Base-by-base conservation (phyloP, 805 yeast genomes). In the Candida ortonii region DNA sequence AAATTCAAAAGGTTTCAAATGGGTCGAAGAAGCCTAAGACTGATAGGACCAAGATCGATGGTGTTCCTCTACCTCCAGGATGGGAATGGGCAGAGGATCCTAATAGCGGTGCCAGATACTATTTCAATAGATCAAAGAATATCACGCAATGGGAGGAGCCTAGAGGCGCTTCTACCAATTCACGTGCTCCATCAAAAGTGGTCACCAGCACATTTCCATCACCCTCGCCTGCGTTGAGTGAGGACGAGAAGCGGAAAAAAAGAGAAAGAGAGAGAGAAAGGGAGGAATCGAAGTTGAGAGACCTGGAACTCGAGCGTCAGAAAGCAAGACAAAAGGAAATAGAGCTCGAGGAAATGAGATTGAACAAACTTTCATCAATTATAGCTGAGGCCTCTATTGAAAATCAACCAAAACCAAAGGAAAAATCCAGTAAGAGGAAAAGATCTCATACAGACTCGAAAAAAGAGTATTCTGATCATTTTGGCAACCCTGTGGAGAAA, bases 111-210 rank as follows among this genome's bases (percentile, higher is more conserved):
- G 57, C 57, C 10, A 55, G 49, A 11, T 80, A 78, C 52, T 84
- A 73, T 56, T 81, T 66, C 57, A 73, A 80, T 54, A 60, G 75
- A 27, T 63, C 52, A 6, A 57, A 64, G 16, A 65, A 67, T 22
- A 46, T 61, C 15, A 70, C 81, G 1, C 69, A 69, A 31, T 81
- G 90, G 89, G 79, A 74, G 6, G 64, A 59, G 33, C 90, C 90
- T n/a, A 2, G 43, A 42, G 29, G 37, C 46, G 45, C 22, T 40
- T 5, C 49, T 55, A 4, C n/a, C n/a, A n/a, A n/a, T n/a, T n/a
- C n/a, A n/a, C n/a, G n/a, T n/a, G n/a, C n/a, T n/a, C n/a, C n/a
- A n/a, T n/a, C n/a, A n/a, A n/a, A n/a, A n/a, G n/a, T n/a, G n/a
- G n/a, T n/a, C n/a, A n/a, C n/a, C n/a, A n/a, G n/a, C n/a, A n/a